Percentiles rank a stretch among this genome's conserved stretches.
Evolutionary conservation across 139 green algal genomes (phyloP).

Genomic region (Asterochloris erici): DNA sequence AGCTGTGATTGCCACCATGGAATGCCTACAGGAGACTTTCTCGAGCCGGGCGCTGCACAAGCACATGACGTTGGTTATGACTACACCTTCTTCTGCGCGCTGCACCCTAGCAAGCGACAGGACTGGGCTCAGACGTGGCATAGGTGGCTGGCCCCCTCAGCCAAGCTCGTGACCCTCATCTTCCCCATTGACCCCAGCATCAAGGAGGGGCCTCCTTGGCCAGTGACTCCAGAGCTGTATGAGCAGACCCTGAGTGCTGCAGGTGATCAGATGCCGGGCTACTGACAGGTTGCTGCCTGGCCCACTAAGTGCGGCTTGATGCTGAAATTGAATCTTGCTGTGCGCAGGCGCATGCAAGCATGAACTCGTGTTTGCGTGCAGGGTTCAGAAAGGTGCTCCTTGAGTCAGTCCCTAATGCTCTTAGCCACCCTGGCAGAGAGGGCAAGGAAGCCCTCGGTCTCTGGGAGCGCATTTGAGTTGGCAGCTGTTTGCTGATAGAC

Average conservation of each 20-base stretch:
- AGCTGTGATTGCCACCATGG: too few relatives aligned
- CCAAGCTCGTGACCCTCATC: slow-evolving; percentile 47
- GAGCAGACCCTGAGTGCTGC: slow-evolving; percentile 32
- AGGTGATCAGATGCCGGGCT: not conserved
- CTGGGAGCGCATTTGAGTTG: too few relatives aligned
- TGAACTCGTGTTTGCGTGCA: too few relatives aligned
- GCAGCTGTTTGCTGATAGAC: too few relatives aligned
- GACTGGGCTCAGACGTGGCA: slow-evolving; percentile 51
- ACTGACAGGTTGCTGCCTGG: too few relatives aligned
- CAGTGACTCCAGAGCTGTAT: slow-evolving; percentile 50
- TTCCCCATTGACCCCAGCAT: slow-evolving; percentile 51
- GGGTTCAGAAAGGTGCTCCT: too few relatives aligned
- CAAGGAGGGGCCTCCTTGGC: slow-evolving; percentile 49
- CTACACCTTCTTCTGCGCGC: slow-evolving; percentile 71
- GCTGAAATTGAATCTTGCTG: too few relatives aligned
- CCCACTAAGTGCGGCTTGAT: too few relatives aligned
- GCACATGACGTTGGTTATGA: slow-evolving; percentile 57
- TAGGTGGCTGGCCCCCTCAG: slow-evolving; percentile 37
- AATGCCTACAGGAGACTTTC: slow-evolving; percentile 42
- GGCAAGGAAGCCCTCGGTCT: too few relatives aligned
- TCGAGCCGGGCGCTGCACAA: slow-evolving; percentile 1
- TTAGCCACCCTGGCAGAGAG: too few relatives aligned
- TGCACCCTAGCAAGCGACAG: slow-evolving; percentile 47
- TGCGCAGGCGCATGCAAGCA: too few relatives aligned
- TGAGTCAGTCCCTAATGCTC: too few relatives aligned